Evolutionary conservation across 2,329 filamentous ascomycete genomes (phyloP), one percentile per base, ranked within the genome.

Genomic region (Sporothrix pseudoabietina): DNA sequence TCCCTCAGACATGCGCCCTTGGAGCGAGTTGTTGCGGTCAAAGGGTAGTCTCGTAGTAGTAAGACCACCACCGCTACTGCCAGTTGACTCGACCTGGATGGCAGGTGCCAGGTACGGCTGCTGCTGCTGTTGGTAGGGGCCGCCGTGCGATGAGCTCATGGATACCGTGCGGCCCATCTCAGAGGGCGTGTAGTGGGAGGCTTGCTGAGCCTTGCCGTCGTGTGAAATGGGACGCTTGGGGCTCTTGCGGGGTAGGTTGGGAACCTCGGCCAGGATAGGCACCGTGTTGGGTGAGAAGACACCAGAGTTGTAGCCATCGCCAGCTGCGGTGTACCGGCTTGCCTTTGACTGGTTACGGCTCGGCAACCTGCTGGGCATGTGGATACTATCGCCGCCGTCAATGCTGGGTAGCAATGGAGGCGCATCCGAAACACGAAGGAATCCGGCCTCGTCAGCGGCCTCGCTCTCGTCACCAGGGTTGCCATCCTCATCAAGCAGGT

Each of bases 221-320:
- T 57, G 47, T 32, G 59, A 72, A 4, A 72, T 14, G 4, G 71
- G 55, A 74, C 91, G 86, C 79, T 89, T 90, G 0, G 92, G 94
- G 79, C 91, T 94, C 81, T 91, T 93, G 41, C 92, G 86, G 2
- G 92, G 92, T 44, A 94, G 87, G 8, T 49, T 66, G 1, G 74
- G 74, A 4, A 74, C 52, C 6, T 74, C 69, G 19, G 57, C 12
- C 39, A 75, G 44, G 19, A 72, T 49, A 6, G 73, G 72, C n/a
- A 66, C 74, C 16, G 55, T 84, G 0, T 89, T 77, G n/a, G 69
- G 80, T 77, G 73, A 78, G 75, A 78, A 72, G 22, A 78, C 76
- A 69, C 78, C 69, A 55, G 75, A 79, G 71, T 76, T 82, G 74
- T 75, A 80, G 19, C 80, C 81, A 69, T 82, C 41, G 69, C 78